Base-by-base conservation (phyloP, 805 yeast species). In the Kodamaea lidongshanica region DNA sequence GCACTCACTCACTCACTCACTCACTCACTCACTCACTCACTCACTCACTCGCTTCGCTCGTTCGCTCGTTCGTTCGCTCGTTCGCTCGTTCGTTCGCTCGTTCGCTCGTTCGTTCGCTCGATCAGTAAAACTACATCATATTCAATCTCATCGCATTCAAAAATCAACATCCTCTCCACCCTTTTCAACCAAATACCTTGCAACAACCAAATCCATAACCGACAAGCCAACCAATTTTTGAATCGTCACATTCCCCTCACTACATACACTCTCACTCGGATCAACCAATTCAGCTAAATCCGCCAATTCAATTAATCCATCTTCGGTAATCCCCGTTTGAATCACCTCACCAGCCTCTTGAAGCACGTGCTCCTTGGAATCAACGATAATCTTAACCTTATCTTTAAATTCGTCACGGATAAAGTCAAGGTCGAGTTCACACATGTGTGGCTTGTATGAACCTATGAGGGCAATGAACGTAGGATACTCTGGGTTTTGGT, bases 301-400 rank as follows among this genome's bases (percentile, higher is more conserved):
- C 1, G 73, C 63, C 23, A 75, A 42, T 43, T 73, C 77, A 5
- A 73, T 45, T 25, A 75, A 49, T n/a, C 67, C 56, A 2, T 52
- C 47, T 3, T 40, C 50, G 1, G 46, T 37, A 13, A 72, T 62
- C 3, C 52, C 48, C 25, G 67, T 60, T 42, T 66, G 69, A 27
- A 76, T 68, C 30, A 78, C 54, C 39, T 78, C 86, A 3, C 86
- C 86, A 1, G 85, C 77, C 51, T 78, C 86, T 3, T 54, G 53
- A 14, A 72, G 45, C 8, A 75, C 62, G 37, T 77, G 80, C 11
- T 67, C 70, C 24, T 56, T 58, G 0, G 84, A 76, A 42, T 78
- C 86, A 3, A 77, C 81, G 5, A 78, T 51, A 17, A 78, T 64
- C 33, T 63, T 59, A 3, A 65, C 64, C 7, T 50, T 41, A 1